Evolutionary conservation across 2,329 filamentous ascomycete species (phyloP).

Genomic region (Trichoderma sp.): DNA sequence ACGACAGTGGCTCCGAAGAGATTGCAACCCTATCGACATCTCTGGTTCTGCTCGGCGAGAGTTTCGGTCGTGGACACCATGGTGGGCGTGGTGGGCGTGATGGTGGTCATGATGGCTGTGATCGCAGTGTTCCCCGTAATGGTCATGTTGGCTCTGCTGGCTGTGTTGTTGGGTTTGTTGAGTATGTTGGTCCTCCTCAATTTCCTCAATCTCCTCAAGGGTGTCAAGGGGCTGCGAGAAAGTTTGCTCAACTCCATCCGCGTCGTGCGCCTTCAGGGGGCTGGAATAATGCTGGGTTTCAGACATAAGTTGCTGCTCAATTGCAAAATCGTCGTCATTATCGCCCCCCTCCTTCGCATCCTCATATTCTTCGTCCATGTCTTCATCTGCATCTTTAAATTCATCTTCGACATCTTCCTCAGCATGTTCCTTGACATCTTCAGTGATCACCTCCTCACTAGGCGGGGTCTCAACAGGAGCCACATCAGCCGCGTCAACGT

Average conservation of each 20-base stretch:
- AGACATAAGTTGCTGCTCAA: constrained; percentile 26
- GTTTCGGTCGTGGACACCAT: not conserved
- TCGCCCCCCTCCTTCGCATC: constrained; percentile 8
- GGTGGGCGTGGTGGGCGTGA: not conserved
- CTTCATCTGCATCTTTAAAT: constrained; percentile 12
- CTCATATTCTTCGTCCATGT: not conserved
- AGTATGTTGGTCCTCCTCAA: not conserved
- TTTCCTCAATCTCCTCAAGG: not conserved
- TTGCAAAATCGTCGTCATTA: constrained; percentile 22
- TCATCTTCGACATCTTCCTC: not conserved
- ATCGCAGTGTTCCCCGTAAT: not conserved
- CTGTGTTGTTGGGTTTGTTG: constrained; percentile 19
- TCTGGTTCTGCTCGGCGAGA: constrained; percentile 24
- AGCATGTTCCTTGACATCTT: not conserved
- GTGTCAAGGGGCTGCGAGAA: not conserved
- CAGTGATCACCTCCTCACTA: not conserved
- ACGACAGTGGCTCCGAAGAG: constrained; percentile 30
- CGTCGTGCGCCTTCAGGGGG: not conserved
- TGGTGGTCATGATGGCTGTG: not conserved
- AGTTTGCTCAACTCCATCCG: not conserved
- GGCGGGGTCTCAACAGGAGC: not conserved
- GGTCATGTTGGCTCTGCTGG: not conserved
- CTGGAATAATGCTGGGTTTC: constrained; percentile 21
- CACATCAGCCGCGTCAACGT: not conserved
- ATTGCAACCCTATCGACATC: constrained; percentile 29